A percentile compares a stretch with the other conserved stretches of the same genome.
These are phyloP conservation scores for Astrephomene gubernaculifera DNA, from an alignment of 139 green algal genomes.

Conservation along the genomic window DNA sequence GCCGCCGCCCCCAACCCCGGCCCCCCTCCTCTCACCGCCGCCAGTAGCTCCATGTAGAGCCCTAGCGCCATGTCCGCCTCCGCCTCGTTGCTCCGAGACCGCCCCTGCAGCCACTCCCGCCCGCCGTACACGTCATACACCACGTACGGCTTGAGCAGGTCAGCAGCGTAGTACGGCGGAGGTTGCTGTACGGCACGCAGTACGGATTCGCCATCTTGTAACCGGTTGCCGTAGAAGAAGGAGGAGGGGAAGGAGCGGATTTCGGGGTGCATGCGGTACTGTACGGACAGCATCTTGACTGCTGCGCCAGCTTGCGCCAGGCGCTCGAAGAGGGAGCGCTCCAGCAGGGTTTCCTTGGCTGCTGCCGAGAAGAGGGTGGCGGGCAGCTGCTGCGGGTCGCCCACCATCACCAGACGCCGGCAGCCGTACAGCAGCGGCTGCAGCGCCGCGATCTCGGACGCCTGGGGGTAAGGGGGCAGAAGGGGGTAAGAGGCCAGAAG, in stretches of 20 bases:
- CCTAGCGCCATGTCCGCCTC: slow-evolving; percentile 82
- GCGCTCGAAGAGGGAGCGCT: slow-evolving; percentile 90
- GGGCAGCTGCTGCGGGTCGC: slow-evolving; percentile 95
- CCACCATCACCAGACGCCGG: slow-evolving; percentile 71
- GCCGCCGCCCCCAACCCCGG: background rate
- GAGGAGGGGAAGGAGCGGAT: slow-evolving; percentile 87
- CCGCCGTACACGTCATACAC: slow-evolving; percentile 88
- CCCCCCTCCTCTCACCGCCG: background rate
- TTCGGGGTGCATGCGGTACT: slow-evolving; percentile 95
- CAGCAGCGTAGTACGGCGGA: slow-evolving; percentile 19
- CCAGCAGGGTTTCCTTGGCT: slow-evolving; percentile 73
- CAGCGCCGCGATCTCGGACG: slow-evolving; percentile 85
- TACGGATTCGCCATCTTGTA: slow-evolving; percentile 64
- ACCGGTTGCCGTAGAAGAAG: slow-evolving; percentile 84
- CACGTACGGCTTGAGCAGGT: slow-evolving; percentile 87
- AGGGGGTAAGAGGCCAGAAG: background rate
- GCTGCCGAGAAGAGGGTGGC: slow-evolving; percentile 85
- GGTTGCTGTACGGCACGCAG: background rate
- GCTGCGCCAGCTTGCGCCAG: slow-evolving; percentile 63
- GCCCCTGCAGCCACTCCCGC: slow-evolving; percentile 31
- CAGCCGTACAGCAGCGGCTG: slow-evolving; percentile 86
- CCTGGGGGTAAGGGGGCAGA: slow-evolving; percentile 61
- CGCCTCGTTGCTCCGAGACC: slow-evolving; percentile 44
- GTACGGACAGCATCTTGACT: slow-evolving; percentile 74
- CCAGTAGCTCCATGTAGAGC: slow-evolving; percentile 79